Evolutionary conservation across 768 basidiomycete genomes (phyloP), one percentile per base, ranked within the genome.

Genomic region (Boletellus ananiceps): DNA sequence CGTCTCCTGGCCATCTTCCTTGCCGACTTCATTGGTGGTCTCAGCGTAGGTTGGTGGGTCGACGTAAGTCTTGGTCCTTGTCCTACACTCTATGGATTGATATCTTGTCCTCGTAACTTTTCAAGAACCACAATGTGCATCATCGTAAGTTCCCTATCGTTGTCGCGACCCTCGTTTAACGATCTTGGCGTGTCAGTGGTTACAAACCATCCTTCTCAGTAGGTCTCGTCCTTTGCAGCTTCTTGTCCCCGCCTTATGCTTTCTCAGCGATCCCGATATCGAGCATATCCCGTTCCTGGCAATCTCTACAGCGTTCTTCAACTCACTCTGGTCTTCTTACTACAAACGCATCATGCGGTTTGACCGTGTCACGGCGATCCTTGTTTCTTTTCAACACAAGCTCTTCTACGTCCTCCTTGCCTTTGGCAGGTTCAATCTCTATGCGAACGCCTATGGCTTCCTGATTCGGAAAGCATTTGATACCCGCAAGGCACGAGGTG

Each of bases 41-140:
- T 99, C 46, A 96, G 93, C 64, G 77, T 96, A 19, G 91, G 93
- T 35, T 99, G 96, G 96, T 99, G 95, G 95, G 89, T 92, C 35
- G 80, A 93, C 66, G 93, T 94, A 59, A 72, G 93, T 82, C n/a
- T 12, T 43, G 33, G 11, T 37, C 49, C n/a, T 50, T 44, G 2
- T 44, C 18, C 34, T 50, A 19, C 19, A 3, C 19, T 19, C 19
- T 19, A 3, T 19, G 36, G 27, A n/a, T 23, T 46, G 31, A 56
- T 39, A 57, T 25, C 23, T 55, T 41, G 32, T 33, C 34, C 27
- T 15, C 15, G 19, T n/a, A 12, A 21, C 41, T 19, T 27, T 11
- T 43, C 31, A 55, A 91, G 88, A 91, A 88, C 64, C 96, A 99
- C 65, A 96, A 98, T 60, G 83, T 94, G 40, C 94, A 97, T 72